These are phyloP conservation scores for Asterophora lycoperdoides DNA, from an alignment of 768 basidiomycete genomes.

Conservation along the genomic window DNA sequence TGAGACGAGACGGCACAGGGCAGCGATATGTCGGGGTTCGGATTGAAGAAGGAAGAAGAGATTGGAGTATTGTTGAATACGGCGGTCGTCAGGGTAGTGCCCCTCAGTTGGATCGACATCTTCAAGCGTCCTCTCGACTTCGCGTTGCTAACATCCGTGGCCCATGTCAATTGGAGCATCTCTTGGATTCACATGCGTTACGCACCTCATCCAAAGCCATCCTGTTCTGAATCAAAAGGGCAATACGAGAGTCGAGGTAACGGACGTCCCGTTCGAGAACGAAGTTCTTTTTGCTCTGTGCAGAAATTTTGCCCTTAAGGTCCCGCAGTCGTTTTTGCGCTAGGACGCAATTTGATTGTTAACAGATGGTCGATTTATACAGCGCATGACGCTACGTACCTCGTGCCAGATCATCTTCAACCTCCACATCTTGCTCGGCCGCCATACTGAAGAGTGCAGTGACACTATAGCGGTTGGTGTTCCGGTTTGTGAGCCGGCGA, in stretches of 20 bases:
- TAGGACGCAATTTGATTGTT: constrained; percentile 25
- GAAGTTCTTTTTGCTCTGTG: constrained; percentile 99
- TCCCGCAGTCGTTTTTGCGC: constrained; percentile 97
- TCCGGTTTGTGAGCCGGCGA: constrained; percentile 83
- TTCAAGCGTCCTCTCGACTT: constrained; percentile 92
- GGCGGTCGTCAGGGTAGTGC: constrained; percentile 91
- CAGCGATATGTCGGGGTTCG: constrained; percentile 95
- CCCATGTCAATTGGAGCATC: constrained; percentile 12
- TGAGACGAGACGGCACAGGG: constrained; percentile 93
- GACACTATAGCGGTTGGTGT: constrained; percentile 94
- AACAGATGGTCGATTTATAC: not conserved
- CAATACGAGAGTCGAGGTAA: constrained; percentile 96
- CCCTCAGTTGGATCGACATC: constrained; percentile 93
- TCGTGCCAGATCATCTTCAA: constrained; percentile 94
- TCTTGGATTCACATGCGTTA: constrained; percentile 10
- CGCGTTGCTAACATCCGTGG: constrained; percentile 64
- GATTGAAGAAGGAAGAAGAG: constrained; percentile 98
- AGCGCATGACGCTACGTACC: constrained; percentile 46
- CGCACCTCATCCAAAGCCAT: constrained; percentile 94
- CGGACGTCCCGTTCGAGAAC: constrained; percentile 98
- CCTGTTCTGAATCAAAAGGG: constrained; percentile 94
- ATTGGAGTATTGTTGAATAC: constrained; percentile 94
- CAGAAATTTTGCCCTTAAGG: constrained; percentile 93
- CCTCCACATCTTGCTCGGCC: constrained; percentile 96
- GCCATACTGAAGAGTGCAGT: constrained; percentile 97